These are phyloP conservation scores for Cladosporium austrohemisphaericum DNA, from an alignment of 2,329 filamentous ascomycete species.

Conservation along the genomic window DNA sequence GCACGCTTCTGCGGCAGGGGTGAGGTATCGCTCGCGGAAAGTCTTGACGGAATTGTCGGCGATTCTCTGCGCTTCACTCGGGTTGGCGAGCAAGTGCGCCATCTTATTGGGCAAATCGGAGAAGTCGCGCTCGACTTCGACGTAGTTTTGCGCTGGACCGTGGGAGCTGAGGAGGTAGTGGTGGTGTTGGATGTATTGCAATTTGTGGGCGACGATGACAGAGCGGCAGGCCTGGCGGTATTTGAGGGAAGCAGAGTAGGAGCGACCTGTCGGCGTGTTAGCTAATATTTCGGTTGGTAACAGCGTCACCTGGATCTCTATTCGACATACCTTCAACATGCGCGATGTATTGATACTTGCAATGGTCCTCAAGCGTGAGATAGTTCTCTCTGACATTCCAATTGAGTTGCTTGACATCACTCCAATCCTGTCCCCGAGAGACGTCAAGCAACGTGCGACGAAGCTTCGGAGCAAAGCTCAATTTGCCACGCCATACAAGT, in stretches of 20 bases:
- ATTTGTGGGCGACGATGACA: slow-evolving; percentile 48
- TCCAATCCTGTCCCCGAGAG: slow-evolving; percentile 33
- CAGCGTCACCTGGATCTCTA: not conserved
- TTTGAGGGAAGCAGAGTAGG: slow-evolving; percentile 33
- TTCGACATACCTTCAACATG: slow-evolving; percentile 27
- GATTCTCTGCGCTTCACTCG: slow-evolving; percentile 45
- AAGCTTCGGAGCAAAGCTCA: slow-evolving; percentile 26
- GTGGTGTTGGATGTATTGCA: slow-evolving; percentile 49
- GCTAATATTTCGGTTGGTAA: not conserved
- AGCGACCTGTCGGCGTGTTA: slow-evolving; percentile 19
- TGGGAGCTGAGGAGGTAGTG: slow-evolving; percentile 29
- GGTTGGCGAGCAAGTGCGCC: slow-evolving; percentile 42
- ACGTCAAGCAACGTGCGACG: slow-evolving; percentile 31
- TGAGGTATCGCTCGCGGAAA: slow-evolving; percentile 51
- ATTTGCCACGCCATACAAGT: slow-evolving; percentile 30
- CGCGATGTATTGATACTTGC: slow-evolving; percentile 25
- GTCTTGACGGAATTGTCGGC: slow-evolving; percentile 47
- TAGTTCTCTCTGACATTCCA: slow-evolving; percentile 25
- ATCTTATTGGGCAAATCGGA: slow-evolving; percentile 37
- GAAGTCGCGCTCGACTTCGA: slow-evolving; percentile 39
- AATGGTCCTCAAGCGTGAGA: slow-evolving; percentile 25
- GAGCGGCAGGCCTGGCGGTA: slow-evolving; percentile 37
- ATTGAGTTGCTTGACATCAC: slow-evolving; percentile 31
- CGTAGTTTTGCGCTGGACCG: slow-evolving; percentile 24
- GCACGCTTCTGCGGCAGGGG: slow-evolving; percentile 26